These are phyloP conservation scores for Rhizophagus clarus DNA, from an alignment of 192 early-diverging fungal genomes.

Conservation along the genomic window DNA sequence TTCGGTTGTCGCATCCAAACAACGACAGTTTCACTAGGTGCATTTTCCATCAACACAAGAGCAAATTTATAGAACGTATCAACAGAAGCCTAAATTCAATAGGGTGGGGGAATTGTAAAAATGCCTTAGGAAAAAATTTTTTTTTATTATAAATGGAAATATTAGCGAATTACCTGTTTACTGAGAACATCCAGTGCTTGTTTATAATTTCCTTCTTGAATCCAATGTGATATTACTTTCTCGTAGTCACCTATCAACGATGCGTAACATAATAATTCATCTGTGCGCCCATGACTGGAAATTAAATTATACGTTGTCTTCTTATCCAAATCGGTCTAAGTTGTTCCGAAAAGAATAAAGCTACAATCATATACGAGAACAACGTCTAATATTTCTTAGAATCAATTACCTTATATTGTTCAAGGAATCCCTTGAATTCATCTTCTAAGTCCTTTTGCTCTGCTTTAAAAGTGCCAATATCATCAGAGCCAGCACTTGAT, in stretches of 20 bases:
- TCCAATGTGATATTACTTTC: constrained; percentile 83
- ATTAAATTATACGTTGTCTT: constrained; percentile 81
- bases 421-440: constrained; percentile 75
- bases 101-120: no score
- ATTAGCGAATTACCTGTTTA: constrained; percentile 59
- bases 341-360: constrained; percentile 31
- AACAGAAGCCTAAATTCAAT: constrained; percentile 56
- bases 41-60: constrained; percentile 80
- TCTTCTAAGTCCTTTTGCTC: constrained; percentile 63
- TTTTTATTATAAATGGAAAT: no score
- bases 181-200: constrained; percentile 78
- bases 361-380: constrained; percentile 20
- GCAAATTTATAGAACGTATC: constrained; percentile 91
- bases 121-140: no score
- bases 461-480: constrained; percentile 51
- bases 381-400: no score
- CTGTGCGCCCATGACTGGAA: constrained; percentile 80
- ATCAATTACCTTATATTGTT: constrained; percentile 62
- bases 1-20: constrained; percentile 85
- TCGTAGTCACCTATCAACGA: constrained; percentile 85
- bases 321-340: constrained; percentile 57
- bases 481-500: constrained; percentile 45
- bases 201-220: constrained; percentile 73
- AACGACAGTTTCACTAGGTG: constrained; percentile 83
- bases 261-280: constrained; percentile 82